Evolutionary conservation across 177 flowering plant species (phyloP), one percentile per base, ranked within the genome.

Genomic region (Vitis hybrid): DNA sequence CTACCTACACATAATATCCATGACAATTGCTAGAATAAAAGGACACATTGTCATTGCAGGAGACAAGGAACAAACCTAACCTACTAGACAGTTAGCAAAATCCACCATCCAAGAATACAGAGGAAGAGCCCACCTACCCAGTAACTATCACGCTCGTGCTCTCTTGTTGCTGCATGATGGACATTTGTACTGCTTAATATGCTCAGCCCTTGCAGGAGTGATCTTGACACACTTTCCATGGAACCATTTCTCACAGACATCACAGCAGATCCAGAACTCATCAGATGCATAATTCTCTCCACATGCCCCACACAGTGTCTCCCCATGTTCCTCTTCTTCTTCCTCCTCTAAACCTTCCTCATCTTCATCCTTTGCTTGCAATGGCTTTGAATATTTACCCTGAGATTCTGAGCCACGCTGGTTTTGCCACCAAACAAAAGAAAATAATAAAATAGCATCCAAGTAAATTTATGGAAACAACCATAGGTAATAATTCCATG

Each of bases 161-260:
- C 90, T 84, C 82, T 89, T 89, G 87, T 86, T 89, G 85, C 84
- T 87, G 84, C 93, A 89, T 19, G 93, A 82, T 10, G 93, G 93
- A 72, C 93, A 89, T 73, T 86, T 89, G 85, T 89, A 89, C 80
- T 89, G 90, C 86, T 89, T 89, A 74, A 89, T 87, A 65, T 87
- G 89, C 78, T 86, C 88, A 63, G 93, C 93, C 77, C 85, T 83
- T 5, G 93, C 89, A 3, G 90, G 93, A 12, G 91, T 86, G 70
- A 87, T 87, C 82, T 87, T 89, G 58, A 87, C 93, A 64, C 93
- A 89, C 74, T 86, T 87, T 1, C 93, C 93, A 72, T 89, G 93
- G 78, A 89, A 89, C 93, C 93, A 89, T 70, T 78, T 86, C 82
- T 89, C 91, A 49, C 93, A 89, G 49, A 86, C 68, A 72, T 89